These are phyloP conservation scores for Nothopassalora personata DNA, from an alignment of 2,329 filamentous ascomycete species.

Conservation along the genomic window DNA sequence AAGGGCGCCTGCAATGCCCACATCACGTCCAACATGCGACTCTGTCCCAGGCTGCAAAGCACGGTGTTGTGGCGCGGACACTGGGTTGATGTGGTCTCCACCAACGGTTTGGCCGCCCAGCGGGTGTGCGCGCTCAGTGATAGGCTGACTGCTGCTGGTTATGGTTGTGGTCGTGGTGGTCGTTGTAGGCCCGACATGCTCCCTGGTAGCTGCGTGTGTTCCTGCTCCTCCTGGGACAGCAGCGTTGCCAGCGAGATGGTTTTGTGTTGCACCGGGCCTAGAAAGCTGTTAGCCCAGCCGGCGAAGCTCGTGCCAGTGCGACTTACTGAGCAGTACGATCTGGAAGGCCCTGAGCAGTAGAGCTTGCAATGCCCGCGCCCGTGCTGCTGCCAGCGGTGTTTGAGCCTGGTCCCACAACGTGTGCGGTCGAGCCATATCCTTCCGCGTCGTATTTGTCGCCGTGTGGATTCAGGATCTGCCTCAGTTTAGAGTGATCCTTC, in stretches of 20 bases:
- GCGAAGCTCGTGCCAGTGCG: background rate
- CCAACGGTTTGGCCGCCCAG: background rate
- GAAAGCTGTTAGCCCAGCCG: background rate
- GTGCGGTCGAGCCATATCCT: slow-evolving; percentile 18
- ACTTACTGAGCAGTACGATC: background rate
- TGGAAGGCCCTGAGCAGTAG: background rate
- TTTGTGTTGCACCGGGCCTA: background rate
- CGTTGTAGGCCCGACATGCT: background rate
- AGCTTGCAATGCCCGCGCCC: background rate
- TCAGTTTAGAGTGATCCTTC: slow-evolving; percentile 17
- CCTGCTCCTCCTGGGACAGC: slow-evolving; percentile 25
- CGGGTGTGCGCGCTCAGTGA: slow-evolving; percentile 2
- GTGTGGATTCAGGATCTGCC: slow-evolving; percentile 23
- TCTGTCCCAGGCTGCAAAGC: background rate
- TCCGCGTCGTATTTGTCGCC: slow-evolving; percentile 23
- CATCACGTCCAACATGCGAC: slow-evolving; percentile 5
- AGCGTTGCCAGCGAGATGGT: slow-evolving; percentile 32
- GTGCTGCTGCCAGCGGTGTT: background rate
- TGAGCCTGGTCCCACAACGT: slow-evolving; percentile 2
- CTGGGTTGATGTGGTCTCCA: slow-evolving; percentile 7
- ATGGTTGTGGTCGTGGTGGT: slow-evolving; percentile 3
- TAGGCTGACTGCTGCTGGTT: background rate
- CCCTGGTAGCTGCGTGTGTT: background rate
- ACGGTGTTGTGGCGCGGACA: slow-evolving; percentile 2
- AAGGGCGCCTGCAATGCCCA: slow-evolving; percentile 4